Base-by-base conservation (phyloP, 257 asterid genomes). In the Paraleonurus japonicus region DNA sequence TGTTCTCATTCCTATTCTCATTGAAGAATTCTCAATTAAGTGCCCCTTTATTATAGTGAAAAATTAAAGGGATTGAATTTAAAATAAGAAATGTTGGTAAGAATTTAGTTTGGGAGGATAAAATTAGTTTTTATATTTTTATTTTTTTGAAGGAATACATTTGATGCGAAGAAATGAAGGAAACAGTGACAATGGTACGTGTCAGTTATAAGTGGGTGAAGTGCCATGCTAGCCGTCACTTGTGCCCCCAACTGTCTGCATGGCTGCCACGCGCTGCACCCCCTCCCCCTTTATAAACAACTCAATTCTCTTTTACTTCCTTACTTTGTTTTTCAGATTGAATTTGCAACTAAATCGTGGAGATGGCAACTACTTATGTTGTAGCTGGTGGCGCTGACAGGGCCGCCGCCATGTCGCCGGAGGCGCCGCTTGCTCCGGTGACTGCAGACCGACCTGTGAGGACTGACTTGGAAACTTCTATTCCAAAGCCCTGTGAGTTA, bases 381-480 rank as follows among this genome's bases (percentile, higher is more conserved):
- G 68, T 73, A 50, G 79, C 59, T 5, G 65, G 24, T 45, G 84
- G 67, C n/a, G 71, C 20, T 57, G 92, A 88, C 62, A 83, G 78
- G 12, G 82, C 79, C 63, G 75, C 82, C 2, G 81, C 96, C 22
- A 4, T 88, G 77, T 20, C 85, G 3, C 4, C 96, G 79, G 89
- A 80, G 78, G 97, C 97, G 7, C 85, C 92, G 70, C 86, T 84
- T 24, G 93, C 97, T 20, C 98, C 98, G 20, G 87, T 93, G 13
- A 93, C 96, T 12, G 23, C 51, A 2, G 84, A 88, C 28, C 85
- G 95, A 0, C 88, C 84, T 6, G 84, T 90, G 35, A 81, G 94
- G 33, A 61, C 83, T 35, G 96, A 93, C 39, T 72, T 93, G 81
- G 97, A 90, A 62, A 78, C 84, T 23, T 75, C 79, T 7, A 81